These are phyloP conservation scores for Komagataella ulmi DNA, from an alignment of 805 yeast genomes.

Conservation along the genomic window DNA sequence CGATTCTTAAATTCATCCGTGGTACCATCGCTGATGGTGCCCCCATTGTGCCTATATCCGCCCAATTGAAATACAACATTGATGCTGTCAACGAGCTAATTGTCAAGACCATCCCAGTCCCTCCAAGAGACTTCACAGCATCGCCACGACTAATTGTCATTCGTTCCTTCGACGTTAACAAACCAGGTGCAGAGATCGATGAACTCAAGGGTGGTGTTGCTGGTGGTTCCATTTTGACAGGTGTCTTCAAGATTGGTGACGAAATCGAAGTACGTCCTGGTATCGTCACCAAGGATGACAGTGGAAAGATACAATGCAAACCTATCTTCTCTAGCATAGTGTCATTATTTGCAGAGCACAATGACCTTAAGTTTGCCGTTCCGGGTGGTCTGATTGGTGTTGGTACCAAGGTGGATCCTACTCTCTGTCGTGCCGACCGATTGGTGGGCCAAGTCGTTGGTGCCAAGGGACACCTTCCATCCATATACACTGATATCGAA, in stretches of 20 bases:
- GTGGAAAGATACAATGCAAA: conserved; percentile 80
- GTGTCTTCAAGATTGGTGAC: conserved; percentile 95
- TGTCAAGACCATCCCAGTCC: conserved; percentile 91
- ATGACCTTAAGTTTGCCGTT: conserved; percentile 95
- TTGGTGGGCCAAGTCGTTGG: conserved; percentile 99
- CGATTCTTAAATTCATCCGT: conserved; percentile 82
- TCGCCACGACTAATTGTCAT: conserved; percentile 93
- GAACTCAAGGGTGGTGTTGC: conserved; percentile 99
- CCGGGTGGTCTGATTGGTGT: conserved; percentile 99
- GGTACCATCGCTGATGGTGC: conserved; percentile 99
- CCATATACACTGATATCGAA: conserved; percentile 93
- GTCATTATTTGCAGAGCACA: conserved; percentile 93
- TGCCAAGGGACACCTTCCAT: conserved; percentile 90
- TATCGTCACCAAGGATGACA: conserved; percentile 90
- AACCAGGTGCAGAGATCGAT: conserved; percentile 95
- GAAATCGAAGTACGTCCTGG: conserved; percentile 99
- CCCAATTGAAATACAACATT: conserved; percentile 95
- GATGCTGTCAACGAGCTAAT: conserved; percentile 97
- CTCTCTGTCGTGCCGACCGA: conserved; percentile 98
- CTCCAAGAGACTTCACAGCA: conserved; percentile 87
- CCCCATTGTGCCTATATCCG: conserved; percentile 96
- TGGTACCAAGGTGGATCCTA: conserved; percentile 98
- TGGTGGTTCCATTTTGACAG: conserved; percentile 95
- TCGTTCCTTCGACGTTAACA: conserved; percentile 96
- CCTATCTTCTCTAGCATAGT: conserved; percentile 92